Evolutionary conservation across 1,284 basidiomycete genomes (phyloP), one percentile per base, ranked within the genome.

Genomic region (Athelia sp.): DNA sequence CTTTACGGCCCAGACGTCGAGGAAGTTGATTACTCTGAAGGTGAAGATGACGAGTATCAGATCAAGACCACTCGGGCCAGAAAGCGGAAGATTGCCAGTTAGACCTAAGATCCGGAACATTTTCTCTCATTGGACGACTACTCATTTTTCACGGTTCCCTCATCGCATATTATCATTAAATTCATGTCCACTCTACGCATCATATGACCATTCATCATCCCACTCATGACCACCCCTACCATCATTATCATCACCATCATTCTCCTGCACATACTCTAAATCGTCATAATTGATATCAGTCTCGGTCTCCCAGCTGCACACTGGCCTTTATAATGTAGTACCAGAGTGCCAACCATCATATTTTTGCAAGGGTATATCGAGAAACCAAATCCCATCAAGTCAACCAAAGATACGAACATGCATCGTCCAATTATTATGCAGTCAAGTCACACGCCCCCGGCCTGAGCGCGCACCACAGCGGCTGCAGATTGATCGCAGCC

Each of bases 381-480:
- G n/a, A n/a, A n/a, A n/a, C n/a, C n/a, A n/a, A n/a, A n/a, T n/a
- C n/a, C n/a, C n/a, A n/a, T n/a, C n/a, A n/a, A n/a, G n/a, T n/a
- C n/a, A n/a, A n/a, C n/a, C n/a, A n/a, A n/a, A n/a, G n/a, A n/a
- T n/a, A n/a, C n/a, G n/a, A n/a, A n/a, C n/a, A n/a, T n/a, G n/a
- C n/a, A n/a, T n/a, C n/a, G n/a, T n/a, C n/a, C n/a, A n/a, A n/a
- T n/a, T n/a, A 40, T 40, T 23, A 44, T 9, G 43, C 18, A 4
- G 19, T 26, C 19, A 74, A 40, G 52, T 82, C 73, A 53, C 80
- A 82, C 38, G 58, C 64, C n/a, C 71, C 67, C 2, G 83, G 80
- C 34, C 82, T 69, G 34, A 87, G 56, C 1, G 82, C 85, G 63
- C 86, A 90, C 82, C 82, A 89, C 51, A 78, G 67, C 0, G 88